Evolutionary conservation across 2,329 filamentous ascomycete species (phyloP), one percentile per base, ranked within the genome.

Genomic region (Penicillium sp.): DNA sequence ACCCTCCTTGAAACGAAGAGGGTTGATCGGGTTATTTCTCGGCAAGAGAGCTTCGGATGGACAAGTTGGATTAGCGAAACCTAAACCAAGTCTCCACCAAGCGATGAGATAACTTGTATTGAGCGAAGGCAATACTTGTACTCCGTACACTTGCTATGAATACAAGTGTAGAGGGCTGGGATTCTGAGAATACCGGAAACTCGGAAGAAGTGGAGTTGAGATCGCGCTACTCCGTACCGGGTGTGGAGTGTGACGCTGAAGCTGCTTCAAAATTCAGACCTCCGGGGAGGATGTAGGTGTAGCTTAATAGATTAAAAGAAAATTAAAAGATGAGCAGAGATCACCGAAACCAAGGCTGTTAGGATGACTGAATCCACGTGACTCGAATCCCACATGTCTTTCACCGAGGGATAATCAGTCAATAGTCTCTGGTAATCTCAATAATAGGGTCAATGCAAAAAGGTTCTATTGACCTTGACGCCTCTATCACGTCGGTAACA

Each of bases 1-100:
- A 57, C 58, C 51, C 57, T 63, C 57, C 14, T 47, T 34, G 41
- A 44, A 14, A 41, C 13, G 34, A 36, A 29, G 36, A 22, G 43
- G 29, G 16, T 46, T 16, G 45, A 10, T 18, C 31, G 5, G 14
- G 11, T 22, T 18, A 24, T 14, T 13, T 14, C 21, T 21, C 4
- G 18, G 36, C 3, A 11, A 18, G 22, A 14, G 13, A 41, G 7
- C 7, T 18, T n/a, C 31, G 14, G 11, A 2, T 18, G 39, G 41
- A 14, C 18, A 8, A 13, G 29, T 14, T 16, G 29, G 31, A 18
- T 11, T 14, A 50, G 7, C 13, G 3, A n/a, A 14, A 38, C 36
- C 14, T 38, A 14, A 34, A 34, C 31, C 31, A 34, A 8, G 29
- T 50, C 4, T 11, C 27, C 48, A 27, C 40, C 16, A 9, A 11